These are phyloP conservation scores for Candida peoriensis DNA, from an alignment of 805 yeast genomes.

Conservation along the genomic window DNA sequence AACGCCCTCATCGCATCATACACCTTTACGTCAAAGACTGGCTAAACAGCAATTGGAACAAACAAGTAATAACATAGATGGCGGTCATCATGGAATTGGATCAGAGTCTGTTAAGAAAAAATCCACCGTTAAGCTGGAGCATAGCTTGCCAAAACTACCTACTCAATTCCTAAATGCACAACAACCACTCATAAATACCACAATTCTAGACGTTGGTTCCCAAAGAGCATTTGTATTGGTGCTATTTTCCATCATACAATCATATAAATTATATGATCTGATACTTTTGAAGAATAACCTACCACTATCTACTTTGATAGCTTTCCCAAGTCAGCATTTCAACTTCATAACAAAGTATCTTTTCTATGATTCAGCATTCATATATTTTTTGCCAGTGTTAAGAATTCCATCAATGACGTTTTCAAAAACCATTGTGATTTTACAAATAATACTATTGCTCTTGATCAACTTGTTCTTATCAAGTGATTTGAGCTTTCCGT, in stretches of 20 bases:
- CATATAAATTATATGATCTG: slow-evolving; percentile 78
- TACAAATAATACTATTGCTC: slow-evolving; percentile 43
- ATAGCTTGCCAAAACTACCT: too few species aligned
- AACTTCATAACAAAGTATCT: slow-evolving; percentile 67
- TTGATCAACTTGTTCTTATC: slow-evolving; percentile 49
- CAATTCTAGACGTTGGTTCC: slow-evolving; percentile 63
- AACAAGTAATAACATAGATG: background rate
- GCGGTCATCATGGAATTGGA: background rate
- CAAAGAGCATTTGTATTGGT: slow-evolving; percentile 70
- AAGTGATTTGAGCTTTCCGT: slow-evolving; percentile 43
- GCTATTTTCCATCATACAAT: slow-evolving; percentile 68
- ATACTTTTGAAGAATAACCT: slow-evolving; percentile 47
- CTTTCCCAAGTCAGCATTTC: slow-evolving; percentile 43
- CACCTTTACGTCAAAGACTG: slow-evolving; percentile 15
- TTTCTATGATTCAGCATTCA: slow-evolving; percentile 63
- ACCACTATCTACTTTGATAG: slow-evolving; percentile 27
- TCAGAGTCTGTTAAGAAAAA: background rate
- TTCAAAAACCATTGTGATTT: slow-evolving; percentile 46
- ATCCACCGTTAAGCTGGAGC: too few species aligned
- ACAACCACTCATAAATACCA: slow-evolving; percentile 53
- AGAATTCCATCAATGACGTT: slow-evolving; percentile 73
- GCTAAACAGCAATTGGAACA: slow-evolving; percentile 13
- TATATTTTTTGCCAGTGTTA: slow-evolving; percentile 68
- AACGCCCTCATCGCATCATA: too few species aligned
- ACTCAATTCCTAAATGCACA: background rate